These are phyloP conservation scores for Didymella pinodella DNA, from an alignment of 2,329 filamentous ascomycete genomes.

Conservation along the genomic window DNA sequence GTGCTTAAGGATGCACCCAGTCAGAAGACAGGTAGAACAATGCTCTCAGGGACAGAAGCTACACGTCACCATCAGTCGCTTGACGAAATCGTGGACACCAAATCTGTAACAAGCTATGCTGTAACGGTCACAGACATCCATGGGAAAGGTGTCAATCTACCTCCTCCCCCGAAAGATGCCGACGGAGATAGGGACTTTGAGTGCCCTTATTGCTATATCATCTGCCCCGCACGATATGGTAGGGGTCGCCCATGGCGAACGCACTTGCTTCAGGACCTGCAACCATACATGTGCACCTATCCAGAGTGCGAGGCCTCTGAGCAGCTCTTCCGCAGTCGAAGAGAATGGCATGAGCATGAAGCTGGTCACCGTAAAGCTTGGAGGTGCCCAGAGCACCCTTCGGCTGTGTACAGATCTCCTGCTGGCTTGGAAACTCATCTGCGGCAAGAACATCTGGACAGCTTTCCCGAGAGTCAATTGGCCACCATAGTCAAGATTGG, in stretches of 20 bases:
- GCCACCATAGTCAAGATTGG: slow-evolving; percentile 42
- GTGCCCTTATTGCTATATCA: slow-evolving; percentile 51
- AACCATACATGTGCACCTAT: slow-evolving; percentile 51
- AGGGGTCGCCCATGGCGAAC: slow-evolving; percentile 46
- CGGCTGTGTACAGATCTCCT: slow-evolving; percentile 38
- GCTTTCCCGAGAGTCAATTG: slow-evolving; percentile 41
- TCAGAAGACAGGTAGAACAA: slow-evolving; percentile 44
- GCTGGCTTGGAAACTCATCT: slow-evolving; percentile 43
- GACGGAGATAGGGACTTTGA: slow-evolving; percentile 49
- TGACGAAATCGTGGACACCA: slow-evolving; percentile 48
- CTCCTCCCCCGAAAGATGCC: slow-evolving; percentile 44
- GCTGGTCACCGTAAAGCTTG: slow-evolving; percentile 48
- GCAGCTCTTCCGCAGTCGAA: slow-evolving; percentile 46
- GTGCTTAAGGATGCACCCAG: slow-evolving; percentile 34
- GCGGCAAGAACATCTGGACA: slow-evolving; percentile 38
- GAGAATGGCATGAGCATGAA: slow-evolving; percentile 51
- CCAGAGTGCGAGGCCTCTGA: slow-evolving; percentile 37
- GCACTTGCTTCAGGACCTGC: slow-evolving; percentile 49
- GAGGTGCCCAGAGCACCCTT: slow-evolving; percentile 48
- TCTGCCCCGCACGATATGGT: slow-evolving; percentile 49
- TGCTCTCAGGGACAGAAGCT: slow-evolving; percentile 50
- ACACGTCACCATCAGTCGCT: slow-evolving; percentile 49
- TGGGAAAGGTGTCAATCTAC: slow-evolving; percentile 45
- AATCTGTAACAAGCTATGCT: slow-evolving; percentile 49
- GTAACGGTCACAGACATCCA: slow-evolving; percentile 47